Percentiles rank a stretch among this genome's conserved stretches.
These are phyloP conservation scores for Hypoxylon sp. DNA, from an alignment of 2,329 filamentous ascomycete genomes.

Conservation along the genomic window DNA sequence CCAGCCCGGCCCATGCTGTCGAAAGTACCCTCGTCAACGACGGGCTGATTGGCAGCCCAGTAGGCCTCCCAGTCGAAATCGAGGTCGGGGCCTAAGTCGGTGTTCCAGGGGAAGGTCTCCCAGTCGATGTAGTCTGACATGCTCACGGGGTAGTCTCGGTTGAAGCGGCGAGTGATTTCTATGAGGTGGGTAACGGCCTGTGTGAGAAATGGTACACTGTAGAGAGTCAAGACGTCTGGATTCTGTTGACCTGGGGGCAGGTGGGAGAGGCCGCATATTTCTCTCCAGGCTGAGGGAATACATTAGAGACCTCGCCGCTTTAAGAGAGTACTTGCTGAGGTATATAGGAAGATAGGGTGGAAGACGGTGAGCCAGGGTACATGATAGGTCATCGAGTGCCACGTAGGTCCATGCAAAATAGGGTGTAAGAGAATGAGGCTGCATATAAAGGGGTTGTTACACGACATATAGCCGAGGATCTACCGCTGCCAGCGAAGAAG, in stretches of 20 bases:
- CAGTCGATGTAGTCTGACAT: slow-evolving; percentile 47
- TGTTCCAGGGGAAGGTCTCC: slow-evolving; percentile 13
- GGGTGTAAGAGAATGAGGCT: slow-evolving; percentile 26
- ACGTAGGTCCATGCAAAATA: slow-evolving; percentile 37
- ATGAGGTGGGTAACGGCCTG: slow-evolving; percentile 3
- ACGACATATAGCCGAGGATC: slow-evolving; percentile 11
- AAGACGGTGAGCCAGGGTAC: slow-evolving; percentile 1
- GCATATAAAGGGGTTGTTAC: slow-evolving; percentile 19
- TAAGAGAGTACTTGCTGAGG: slow-evolving; percentile 28
- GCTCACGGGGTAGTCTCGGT: slow-evolving; percentile 25
- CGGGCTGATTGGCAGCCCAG: not conserved
- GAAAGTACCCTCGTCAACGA: not conserved
- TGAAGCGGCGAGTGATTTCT: slow-evolving; percentile 41
- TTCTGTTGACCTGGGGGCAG: too few species aligned
- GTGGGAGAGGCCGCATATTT: slow-evolving; percentile 36
- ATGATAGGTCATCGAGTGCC: slow-evolving; percentile 35
- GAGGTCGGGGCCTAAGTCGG: slow-evolving; percentile 2
- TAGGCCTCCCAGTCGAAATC: slow-evolving; percentile 5
- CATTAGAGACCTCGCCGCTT: slow-evolving; percentile 14
- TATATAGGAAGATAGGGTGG: slow-evolving; percentile 44
- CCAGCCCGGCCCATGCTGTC: slow-evolving; percentile 32
- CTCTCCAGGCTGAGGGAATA: slow-evolving; percentile 26
- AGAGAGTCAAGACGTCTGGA: not conserved
- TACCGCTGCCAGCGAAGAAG: too few species aligned
- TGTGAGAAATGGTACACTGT: slow-evolving; percentile 7